Base-by-base conservation (phyloP, 805 yeast species). In the Wickerhamomyces kurtzmanii region DNA sequence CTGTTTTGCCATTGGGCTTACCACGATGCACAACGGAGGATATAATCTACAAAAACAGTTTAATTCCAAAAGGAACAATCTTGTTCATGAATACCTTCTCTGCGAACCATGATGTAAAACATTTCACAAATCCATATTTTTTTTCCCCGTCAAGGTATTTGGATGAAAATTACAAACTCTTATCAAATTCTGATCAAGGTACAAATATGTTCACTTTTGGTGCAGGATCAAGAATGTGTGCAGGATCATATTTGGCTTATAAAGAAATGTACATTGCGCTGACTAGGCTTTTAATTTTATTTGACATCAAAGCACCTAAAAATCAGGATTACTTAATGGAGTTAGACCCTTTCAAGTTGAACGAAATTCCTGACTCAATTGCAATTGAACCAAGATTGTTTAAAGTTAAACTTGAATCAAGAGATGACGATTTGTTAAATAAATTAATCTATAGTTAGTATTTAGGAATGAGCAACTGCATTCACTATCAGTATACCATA, bases 211-310 rank as follows among this genome's bases (percentile, higher is more conserved):
- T 71, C 30, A 41, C 83, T 5, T 74, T 78, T 50, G 93, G 91
- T 1, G 65, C 69, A 12, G 93, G 93, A 0, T 58, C 77, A 1
- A 51, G 93, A 31, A 74, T 66, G 73, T 82, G 93, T 47, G 63
- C 78, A 1, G 93, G 91, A 0, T 65, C 65, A 26, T 63, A 67
- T 29, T 57, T 81, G 27, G 86, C 86, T 0, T 59, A 62, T 38
- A 65, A 71, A 30, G 86, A 81, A 45, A 54, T 81, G 41, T 82
- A 81, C 41, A 57, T 70, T 4, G 46, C 78, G 12, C 47, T 73
- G 12, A 53, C 71, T 33, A 65, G 83, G 29, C 43, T 74, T 29
- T 44, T 80, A 2, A 43, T 75, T 2, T 40, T 63, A 15, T 82
- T 69, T 42, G 54, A 63, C 27, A 58, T 79, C 10, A 43, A 44